Percentiles rank a stretch among this genome's conserved stretches.
These are phyloP conservation scores for Talaromyces thailandensis DNA, from an alignment of 495 filamentous ascomycete species.

Conservation along the genomic window DNA sequence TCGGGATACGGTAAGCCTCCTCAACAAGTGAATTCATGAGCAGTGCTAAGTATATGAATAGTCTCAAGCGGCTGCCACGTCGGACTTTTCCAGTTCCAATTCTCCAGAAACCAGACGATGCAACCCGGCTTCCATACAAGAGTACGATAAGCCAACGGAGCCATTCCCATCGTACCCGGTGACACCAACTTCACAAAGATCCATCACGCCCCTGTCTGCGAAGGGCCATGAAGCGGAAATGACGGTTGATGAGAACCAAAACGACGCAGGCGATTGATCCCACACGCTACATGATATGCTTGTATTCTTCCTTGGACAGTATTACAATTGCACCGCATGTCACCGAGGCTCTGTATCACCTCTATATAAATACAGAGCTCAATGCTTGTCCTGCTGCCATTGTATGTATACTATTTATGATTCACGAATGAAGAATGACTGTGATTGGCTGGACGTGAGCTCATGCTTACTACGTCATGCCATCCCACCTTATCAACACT, in stretches of 20 bases:
- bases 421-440: neutral
- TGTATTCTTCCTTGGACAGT: too few relatives aligned
- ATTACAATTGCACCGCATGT: too few relatives aligned
- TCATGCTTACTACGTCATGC: neutral
- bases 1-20: conserved; percentile 13
- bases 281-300: neutral
- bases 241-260: neutral
- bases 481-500: neutral
- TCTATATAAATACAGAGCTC: neutral
- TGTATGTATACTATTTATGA: neutral
- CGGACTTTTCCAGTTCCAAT: neutral
- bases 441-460: neutral
- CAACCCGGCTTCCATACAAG: conserved; percentile 3
- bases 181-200: conserved; percentile 5
- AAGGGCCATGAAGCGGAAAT: neutral
- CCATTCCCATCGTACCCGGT: conserved; percentile 4
- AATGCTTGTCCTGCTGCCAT: neutral
- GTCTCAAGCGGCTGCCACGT: neutral
- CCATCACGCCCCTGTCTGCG: neutral
- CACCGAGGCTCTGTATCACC: neutral
- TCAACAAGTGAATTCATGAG: neutral
- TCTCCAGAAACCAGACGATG: neutral
- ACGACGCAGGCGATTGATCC: neutral
- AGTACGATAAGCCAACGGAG: conserved; percentile 1
- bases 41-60: neutral